These are phyloP conservation scores for Penicillium lagena DNA, from an alignment of 495 filamentous ascomycete species.

Conservation along the genomic window DNA sequence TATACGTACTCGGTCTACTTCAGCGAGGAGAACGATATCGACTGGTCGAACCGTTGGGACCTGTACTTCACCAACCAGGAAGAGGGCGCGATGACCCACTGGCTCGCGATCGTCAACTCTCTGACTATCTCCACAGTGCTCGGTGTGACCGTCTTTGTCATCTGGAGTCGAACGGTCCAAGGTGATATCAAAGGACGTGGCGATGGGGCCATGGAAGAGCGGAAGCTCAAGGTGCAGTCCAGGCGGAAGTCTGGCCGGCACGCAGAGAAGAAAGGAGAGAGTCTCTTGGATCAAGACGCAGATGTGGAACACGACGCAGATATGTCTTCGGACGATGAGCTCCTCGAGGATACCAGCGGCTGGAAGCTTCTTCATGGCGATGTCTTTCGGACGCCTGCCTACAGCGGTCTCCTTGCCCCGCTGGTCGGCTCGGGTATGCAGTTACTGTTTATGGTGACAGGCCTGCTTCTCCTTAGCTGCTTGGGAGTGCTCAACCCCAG, in stretches of 20 bases:
- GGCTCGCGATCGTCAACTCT: conserved; percentile 90
- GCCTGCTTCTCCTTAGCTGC: conserved; percentile 72
- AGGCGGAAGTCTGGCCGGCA: conserved; percentile 41
- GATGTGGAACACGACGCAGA: conserved; percentile 59
- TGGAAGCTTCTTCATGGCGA: conserved; percentile 96
- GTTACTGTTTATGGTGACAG: conserved; percentile 77
- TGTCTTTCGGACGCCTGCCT: conserved; percentile 76
- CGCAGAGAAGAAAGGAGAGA: conserved; percentile 48
- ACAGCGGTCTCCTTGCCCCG: conserved; percentile 75
- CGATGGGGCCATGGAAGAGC: conserved; percentile 60
- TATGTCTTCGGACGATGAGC: conserved; percentile 66
- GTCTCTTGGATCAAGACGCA: conserved; percentile 58
- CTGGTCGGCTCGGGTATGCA: conserved; percentile 87
- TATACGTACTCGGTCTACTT: conserved; percentile 94
- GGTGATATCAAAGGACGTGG: conserved; percentile 71
- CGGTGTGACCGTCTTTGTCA: conserved; percentile 78
- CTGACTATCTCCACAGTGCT: conserved; percentile 78
- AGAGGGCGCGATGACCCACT: conserved; percentile 79
- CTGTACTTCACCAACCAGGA: conserved; percentile 90
- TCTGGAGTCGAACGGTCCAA: conserved; percentile 74
- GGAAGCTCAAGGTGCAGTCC: conserved; percentile 51
- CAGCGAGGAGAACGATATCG: conserved; percentile 73
- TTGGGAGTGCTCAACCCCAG: conserved; percentile 84
- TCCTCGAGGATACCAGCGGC: conserved; percentile 76
- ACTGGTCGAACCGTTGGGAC: conserved; percentile 88